Conservation (phyloP, 1,284 basidiomycete genomes). For the Polyporus tsugae region DNA sequence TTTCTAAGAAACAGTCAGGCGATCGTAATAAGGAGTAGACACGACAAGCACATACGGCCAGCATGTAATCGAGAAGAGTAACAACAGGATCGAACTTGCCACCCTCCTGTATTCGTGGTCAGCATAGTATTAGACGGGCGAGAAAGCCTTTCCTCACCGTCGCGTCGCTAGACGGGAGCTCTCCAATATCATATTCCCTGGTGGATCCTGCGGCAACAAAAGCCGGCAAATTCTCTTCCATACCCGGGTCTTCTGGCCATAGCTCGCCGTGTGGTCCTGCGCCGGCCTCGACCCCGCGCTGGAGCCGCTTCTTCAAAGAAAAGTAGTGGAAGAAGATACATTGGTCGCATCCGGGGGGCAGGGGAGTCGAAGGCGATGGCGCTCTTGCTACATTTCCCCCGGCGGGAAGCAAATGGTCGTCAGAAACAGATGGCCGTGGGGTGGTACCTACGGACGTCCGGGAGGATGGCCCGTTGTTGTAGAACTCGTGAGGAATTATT, state of each 20-base stretch:
- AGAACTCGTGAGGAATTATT: background rate
- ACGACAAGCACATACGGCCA: conserved; percentile 10
- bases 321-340: conserved; percentile 28
- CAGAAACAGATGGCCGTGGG: background rate
- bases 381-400: background rate
- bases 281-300: conserved; percentile 4
- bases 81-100: conserved; percentile 19
- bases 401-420: background rate
- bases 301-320: conserved; percentile 18
- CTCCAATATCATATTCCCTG: conserved; percentile 1
- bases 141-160: background rate
- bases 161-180: background rate
- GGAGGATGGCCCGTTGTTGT: conserved; percentile 17
- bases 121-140: background rate
- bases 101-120: background rate
- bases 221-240: background rate
- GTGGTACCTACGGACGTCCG: background rate
- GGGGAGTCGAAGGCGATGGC: background rate
- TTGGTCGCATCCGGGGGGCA: conserved; percentile 4
- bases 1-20: background rate
- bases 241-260: background rate
- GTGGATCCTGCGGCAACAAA: background rate
- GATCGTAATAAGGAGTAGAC: background rate
- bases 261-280: conserved; percentile 22
- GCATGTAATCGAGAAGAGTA: conserved; percentile 22